Evolutionary conservation across 148 eudicot genomes (phyloP).

Genomic region (Selenicereus undatus): DNA sequence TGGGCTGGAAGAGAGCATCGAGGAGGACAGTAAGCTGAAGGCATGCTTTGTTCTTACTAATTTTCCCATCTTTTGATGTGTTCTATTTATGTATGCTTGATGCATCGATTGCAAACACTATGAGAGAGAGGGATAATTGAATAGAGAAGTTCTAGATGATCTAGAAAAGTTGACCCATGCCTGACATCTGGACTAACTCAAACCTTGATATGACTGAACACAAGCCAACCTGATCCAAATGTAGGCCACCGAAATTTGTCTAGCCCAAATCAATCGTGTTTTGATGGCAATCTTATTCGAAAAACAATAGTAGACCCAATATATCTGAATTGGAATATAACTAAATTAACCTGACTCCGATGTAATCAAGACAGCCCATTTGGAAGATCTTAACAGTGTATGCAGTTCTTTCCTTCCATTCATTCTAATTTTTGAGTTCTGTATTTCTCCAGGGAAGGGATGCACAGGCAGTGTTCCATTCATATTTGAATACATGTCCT

Average conservation of each 20-base stretch:
- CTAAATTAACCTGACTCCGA: background rate
- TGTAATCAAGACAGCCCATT: background rate
- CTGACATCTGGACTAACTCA: background rate
- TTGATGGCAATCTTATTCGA: background rate
- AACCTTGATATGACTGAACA: no score
- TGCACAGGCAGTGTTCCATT: constrained; percentile 52
- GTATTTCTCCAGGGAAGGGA: constrained; percentile 62
- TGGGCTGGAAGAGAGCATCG: constrained; percentile 94
- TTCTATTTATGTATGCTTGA: background rate
- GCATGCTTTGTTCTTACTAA: constrained; percentile 28
- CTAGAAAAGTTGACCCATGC: background rate
- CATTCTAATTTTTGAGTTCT: background rate
- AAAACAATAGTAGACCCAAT: background rate
- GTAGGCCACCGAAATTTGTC: background rate
- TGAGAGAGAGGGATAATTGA: background rate
- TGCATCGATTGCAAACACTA: constrained; percentile 7
- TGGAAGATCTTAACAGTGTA: background rate
- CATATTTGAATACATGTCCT: constrained; percentile 80
- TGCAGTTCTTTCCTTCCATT: background rate
- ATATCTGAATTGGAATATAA: background rate
- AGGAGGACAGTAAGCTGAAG: constrained; percentile 71
- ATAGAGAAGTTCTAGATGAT: background rate
- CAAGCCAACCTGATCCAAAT: background rate
- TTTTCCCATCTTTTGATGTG: background rate
- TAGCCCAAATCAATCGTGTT: background rate